Evolutionary conservation across 2,329 filamentous ascomycete species (phyloP).

Genomic region (Grosmannia huntii): DNA sequence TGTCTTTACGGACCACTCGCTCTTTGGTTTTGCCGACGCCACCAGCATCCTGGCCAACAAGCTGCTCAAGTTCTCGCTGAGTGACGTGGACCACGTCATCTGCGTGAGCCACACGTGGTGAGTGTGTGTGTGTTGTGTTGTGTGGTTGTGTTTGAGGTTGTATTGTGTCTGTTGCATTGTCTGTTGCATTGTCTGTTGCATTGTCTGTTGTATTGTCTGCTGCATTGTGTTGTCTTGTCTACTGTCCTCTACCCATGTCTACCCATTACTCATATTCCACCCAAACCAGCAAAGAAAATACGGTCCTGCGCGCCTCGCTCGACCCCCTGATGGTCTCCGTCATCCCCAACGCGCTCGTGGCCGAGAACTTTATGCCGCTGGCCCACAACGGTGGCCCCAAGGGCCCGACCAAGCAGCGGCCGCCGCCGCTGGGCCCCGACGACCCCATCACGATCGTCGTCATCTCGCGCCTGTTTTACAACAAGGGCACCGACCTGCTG

Average conservation of each 20-base stretch:
- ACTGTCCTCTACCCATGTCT: not conserved
- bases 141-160: not conserved
- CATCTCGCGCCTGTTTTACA: constrained; percentile 94
- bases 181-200: too few species aligned
- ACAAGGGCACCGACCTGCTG: constrained; percentile 95
- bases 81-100: constrained; percentile 95
- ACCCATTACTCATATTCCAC: too few species aligned
- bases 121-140: constrained; percentile 9
- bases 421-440: constrained; percentile 49
- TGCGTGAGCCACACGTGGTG: constrained; percentile 97
- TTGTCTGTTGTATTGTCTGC: too few species aligned
- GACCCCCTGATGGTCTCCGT: constrained; percentile 96
- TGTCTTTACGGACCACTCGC: constrained; percentile 92
- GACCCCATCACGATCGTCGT: constrained; percentile 94
- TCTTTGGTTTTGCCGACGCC: constrained; percentile 95
- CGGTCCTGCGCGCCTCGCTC: constrained; percentile 81
- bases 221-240: too few species aligned
- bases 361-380: constrained; percentile 81
- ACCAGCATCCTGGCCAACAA: constrained; percentile 96
- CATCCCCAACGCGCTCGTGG: constrained; percentile 93
- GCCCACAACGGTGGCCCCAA: constrained; percentile 18
- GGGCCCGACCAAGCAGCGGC: not conserved
- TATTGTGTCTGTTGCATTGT: not conserved
- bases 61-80: constrained; percentile 86
- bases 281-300: constrained; percentile 77